phyloP scores from a whole-genome alignment of 345 rosid genomes.

The Barbarea vulgaris region DNA sequence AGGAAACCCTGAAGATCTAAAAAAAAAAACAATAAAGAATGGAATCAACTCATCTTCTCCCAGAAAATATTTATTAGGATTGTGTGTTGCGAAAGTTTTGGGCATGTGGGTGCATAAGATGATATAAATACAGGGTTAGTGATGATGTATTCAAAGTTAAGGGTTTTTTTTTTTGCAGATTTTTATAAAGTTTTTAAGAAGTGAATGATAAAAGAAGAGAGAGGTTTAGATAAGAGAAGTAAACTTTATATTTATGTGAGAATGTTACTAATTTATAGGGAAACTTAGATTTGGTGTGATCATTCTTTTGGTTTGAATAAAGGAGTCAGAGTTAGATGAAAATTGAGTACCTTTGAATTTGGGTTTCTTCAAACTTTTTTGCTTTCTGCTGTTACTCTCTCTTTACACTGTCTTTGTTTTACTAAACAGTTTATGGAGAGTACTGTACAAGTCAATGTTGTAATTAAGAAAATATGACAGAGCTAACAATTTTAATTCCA shows the following conservation, averaged over 20 bases:
- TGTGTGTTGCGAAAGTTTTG: slow-evolving; percentile 57
- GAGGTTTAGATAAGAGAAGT: slow-evolving; percentile 2
- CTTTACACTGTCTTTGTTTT: not conserved
- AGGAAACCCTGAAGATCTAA: slow-evolving; percentile 40
- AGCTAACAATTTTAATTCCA: not conserved
- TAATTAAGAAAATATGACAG: not conserved
- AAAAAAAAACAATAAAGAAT: slow-evolving; percentile 27
- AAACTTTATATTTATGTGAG: slow-evolving; percentile 15
- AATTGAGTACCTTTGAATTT: slow-evolving; percentile 41
- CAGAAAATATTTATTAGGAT: slow-evolving; percentile 37
- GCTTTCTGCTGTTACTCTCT: slow-evolving; percentile 17
- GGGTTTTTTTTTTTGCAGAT: slow-evolving; percentile 21
- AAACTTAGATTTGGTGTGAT: slow-evolving; percentile 35
- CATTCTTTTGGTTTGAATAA: slow-evolving; percentile 35
- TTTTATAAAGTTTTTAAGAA: not conserved
- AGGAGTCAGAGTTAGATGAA: slow-evolving; percentile 29
- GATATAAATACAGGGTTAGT: slow-evolving; percentile 55
- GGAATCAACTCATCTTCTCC: slow-evolving; percentile 31
- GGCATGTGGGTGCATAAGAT: slow-evolving; percentile 63
- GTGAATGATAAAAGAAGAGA: slow-evolving; percentile 5
- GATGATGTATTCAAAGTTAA: slow-evolving; percentile 50
- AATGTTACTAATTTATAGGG: slow-evolving; percentile 26
- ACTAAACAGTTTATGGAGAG: not conserved
- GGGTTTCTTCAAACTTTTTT: slow-evolving; percentile 27
- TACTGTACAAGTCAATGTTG: slow-evolving; percentile 15